Base-by-base conservation (phyloP, 2,329 filamentous ascomycete species). In the Penicillium sp. region DNA sequence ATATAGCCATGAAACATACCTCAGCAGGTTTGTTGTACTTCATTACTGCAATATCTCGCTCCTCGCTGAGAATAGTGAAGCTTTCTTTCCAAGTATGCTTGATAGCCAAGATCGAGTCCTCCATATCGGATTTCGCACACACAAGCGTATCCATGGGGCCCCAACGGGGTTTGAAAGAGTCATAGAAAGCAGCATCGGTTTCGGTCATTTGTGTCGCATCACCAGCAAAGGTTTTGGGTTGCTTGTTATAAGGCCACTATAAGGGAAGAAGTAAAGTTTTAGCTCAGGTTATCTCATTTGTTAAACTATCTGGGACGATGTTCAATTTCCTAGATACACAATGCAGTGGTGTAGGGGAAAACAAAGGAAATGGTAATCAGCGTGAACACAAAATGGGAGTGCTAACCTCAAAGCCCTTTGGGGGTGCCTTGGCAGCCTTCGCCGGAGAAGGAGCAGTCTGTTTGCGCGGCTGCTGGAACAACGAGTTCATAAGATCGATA, bases 401-500 rank as follows among this genome's bases (percentile, higher is more conserved):
- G 93, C 93, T 88, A 85, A 97, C 94, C 92, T 97, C 87, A 74
- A 93, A 89, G 70, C 89, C 88, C 76, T 79, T 79, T 66, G 75
- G 76, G 63, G 84, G 84, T 64, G 79, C 76, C 61, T 78, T 78
- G 66, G 81, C 80, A 51, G 80, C 70, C 64, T 80, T 82, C 65
- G 82, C 78, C 49, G 76, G 74, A 60, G 80, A 80, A 49, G 63
- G 55, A 4, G 45, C 51, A 54, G 79, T 80, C 58, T 74, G 67
- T 64, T 74, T 71, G 55, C 68, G 67, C 59, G 85, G 81, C 74
- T 88, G 84, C 71, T 89, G 88, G 74, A 95, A 97, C 52, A 97
- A 79, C 44, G 91, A 96, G 70, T 96, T 93, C 91, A 96, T 97
- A 70, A 97, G 79, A 77, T 97, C 94, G 75, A 97, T 96, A 67